Conservation (phyloP, 495 filamentous ascomycete genomes). For the Geoglossum glabrum region DNA sequence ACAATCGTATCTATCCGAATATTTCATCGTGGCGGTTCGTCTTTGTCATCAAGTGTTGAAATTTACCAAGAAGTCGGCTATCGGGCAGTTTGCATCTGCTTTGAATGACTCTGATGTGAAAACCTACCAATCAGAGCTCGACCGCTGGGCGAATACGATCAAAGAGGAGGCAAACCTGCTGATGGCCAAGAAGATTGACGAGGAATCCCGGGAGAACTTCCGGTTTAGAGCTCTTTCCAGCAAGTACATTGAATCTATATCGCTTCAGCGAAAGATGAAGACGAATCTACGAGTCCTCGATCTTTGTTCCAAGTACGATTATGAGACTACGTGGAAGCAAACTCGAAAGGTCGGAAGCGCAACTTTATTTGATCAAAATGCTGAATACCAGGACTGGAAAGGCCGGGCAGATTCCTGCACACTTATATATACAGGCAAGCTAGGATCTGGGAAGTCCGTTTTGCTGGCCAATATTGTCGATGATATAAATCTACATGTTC, state of each 20-base stretch:
- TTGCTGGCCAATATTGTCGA: slow-evolving; percentile 24
- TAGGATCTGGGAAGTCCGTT: slow-evolving; percentile 25
- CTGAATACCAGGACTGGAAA: slow-evolving; percentile 22
- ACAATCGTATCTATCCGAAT: slow-evolving; percentile 22
- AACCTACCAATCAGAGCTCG: slow-evolving; percentile 18
- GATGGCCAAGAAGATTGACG: slow-evolving; percentile 15
- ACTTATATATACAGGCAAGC: slow-evolving; percentile 20
- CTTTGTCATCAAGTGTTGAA: slow-evolving; percentile 22
- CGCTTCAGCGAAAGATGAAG: slow-evolving; percentile 14
- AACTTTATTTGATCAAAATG: slow-evolving; percentile 11
- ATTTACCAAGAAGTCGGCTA: slow-evolving; percentile 18
- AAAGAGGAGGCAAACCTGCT: slow-evolving; percentile 20
- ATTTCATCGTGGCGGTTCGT: slow-evolving; percentile 23
- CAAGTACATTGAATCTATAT: slow-evolving; percentile 11
- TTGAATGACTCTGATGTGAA: slow-evolving; percentile 16
- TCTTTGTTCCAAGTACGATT: slow-evolving; percentile 22
- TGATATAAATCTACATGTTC: slow-evolving; percentile 18
- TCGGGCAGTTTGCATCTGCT: slow-evolving; percentile 16
- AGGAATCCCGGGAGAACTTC: slow-evolving; percentile 17
- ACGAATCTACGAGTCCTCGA: slow-evolving; percentile 16
- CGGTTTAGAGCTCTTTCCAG: slow-evolving; percentile 13
- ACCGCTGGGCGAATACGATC: slow-evolving; percentile 20
- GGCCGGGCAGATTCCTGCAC: slow-evolving; percentile 11
- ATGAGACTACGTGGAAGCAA: slow-evolving; percentile 23
- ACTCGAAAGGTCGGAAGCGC: slow-evolving; percentile 22